Percentiles rank a stretch among this genome's conserved stretches.
phyloP scores from a whole-genome alignment of 352 stramenopile species.

The Phytophthora macrochlamydospora region DNA sequence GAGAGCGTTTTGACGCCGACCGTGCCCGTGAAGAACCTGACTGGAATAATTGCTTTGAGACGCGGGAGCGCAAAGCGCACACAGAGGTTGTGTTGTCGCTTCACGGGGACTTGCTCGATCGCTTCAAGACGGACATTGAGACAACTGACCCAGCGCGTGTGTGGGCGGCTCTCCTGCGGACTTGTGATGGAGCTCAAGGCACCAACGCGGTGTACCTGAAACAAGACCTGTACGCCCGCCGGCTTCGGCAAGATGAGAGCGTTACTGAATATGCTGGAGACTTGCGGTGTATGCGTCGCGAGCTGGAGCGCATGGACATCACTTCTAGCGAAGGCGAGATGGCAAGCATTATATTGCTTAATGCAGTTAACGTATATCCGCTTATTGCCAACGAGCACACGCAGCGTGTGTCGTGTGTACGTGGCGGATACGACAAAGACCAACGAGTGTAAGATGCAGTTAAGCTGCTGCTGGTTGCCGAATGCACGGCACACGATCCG shows the following conservation, averaged over 20 bases:
- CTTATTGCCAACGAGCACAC: slow-evolving; percentile 6
- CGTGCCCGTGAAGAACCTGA: too few relatives aligned
- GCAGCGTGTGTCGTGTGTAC: neutral
- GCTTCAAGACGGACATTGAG: slow-evolving; percentile 10
- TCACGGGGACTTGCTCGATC: slow-evolving; percentile 9
- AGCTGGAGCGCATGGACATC: slow-evolving; percentile 11
- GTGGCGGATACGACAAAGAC: neutral
- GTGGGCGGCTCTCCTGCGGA: slow-evolving; percentile 4
- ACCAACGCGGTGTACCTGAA: slow-evolving; percentile 5
- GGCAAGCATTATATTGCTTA: slow-evolving; percentile 5
- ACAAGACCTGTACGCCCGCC: slow-evolving; percentile 6
- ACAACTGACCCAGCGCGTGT: slow-evolving; percentile 1
- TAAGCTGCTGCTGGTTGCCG: neutral
- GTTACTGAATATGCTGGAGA: slow-evolving; percentile 9
- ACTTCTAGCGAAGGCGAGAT: neutral
- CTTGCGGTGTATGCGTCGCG: slow-evolving; percentile 9
- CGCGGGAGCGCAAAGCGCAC: neutral
- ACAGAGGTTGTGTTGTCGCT: slow-evolving; percentile 3
- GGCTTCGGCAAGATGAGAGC: slow-evolving; percentile 1
- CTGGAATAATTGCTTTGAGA: neutral
- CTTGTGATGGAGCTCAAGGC: slow-evolving; percentile 7
- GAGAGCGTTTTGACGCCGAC: too few relatives aligned
- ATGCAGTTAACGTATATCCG: slow-evolving; percentile 1
- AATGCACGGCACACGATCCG: neutral
- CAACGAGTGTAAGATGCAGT: neutral